Evolutionary conservation across 768 basidiomycete species (phyloP), one percentile per base, ranked within the genome.

Genomic region (Paxillus ammoniavirescens): DNA sequence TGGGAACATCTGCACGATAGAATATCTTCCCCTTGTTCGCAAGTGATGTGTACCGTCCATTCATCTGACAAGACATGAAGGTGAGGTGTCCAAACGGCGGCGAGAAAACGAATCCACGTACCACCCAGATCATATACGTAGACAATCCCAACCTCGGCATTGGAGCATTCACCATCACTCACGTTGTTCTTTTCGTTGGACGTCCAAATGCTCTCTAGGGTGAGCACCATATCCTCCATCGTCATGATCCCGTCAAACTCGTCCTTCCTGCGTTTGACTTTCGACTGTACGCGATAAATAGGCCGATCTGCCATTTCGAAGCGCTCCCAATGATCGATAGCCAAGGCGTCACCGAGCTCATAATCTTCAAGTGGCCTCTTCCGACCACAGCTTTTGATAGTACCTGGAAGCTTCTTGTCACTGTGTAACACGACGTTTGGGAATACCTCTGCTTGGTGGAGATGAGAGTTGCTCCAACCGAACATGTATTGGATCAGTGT

Each of bases 401-500:
- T 61, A 8, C 60, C 57, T 4, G 46, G 9, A 44, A 53, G n/a
- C 14, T 42, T 36, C 17, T 47, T 43, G 8, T 47, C 37, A 3
- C 62, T 55, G 45, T 61, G 58, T 40, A 63, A 53, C 42, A 63
- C 61, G 41, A 61, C 59, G 28, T 69, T 51, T 21, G 56, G 42
- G 21, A 54, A 62, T 4, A 65, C 63, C 31, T 62, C 58, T 21
- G 65, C 58, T 4, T 41, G 53, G 48, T 68, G 68, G 23, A 55
- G 42, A 49, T 67, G 69, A 14, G 53, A 49, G 21, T 65, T 45
- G 36, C 54, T 57, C 68, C 68, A 70, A 46, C 70, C 70, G 50
- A 72, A 72, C 56, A 65, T 59, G 57, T 63, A 66, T 45, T 64
- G 63, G 47, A 72, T 60, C 56, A 63, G 53, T 9, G 35, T 55